Evolutionary conservation across 2,329 filamentous ascomycete genomes (phyloP), one percentile per base, ranked within the genome.

Genomic region (Aspergillus cejpii): DNA sequence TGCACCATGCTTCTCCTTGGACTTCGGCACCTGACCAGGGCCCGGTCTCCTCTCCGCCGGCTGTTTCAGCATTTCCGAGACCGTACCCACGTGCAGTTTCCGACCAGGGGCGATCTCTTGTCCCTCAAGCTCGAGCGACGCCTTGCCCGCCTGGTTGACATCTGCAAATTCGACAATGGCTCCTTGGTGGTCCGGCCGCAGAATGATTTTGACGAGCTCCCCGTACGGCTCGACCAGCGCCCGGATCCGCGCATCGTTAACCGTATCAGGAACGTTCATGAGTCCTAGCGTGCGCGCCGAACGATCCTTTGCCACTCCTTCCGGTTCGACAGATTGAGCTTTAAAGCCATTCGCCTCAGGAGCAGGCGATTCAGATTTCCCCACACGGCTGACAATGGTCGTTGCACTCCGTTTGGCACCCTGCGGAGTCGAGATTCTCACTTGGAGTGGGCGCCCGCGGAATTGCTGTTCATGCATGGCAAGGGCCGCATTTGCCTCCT

Each of bases 231-330:
- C 84, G 6, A 85, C 81, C 2, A 94, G 71, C 0, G 81, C 76
- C 36, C 80, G 80, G 43, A 98, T 80, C 23, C 90, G 87, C 1
- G 85, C 81, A 58, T 94, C 87, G 53, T 94, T 96, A 58, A 97
- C 80, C 0, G 90, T 97, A 60, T 97, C 92, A 0, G 92, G 88
- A 1, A 98, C 73, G 50, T 90, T 85, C 68, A 96, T 79, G 21
- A 98, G 72, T 7, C 84, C 84, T 39, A 97, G 76, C 1, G 87
- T 92, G 41, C 88, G 82, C 39, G 82, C 79, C 23, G 73, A 75
- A 6, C 70, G 65, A 1, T 74, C 72, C 19, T 60, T 53, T 46
- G 70, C 65, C 0, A 62, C 43, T 59, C 69, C 74, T 23, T 63
- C 57, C 38, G 69, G 59, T 26, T 75, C 72, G 7, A 64, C 65